These are phyloP conservation scores for Corylus heterophylla DNA, from an alignment of 306 rosid genomes.

Conservation along the genomic window DNA sequence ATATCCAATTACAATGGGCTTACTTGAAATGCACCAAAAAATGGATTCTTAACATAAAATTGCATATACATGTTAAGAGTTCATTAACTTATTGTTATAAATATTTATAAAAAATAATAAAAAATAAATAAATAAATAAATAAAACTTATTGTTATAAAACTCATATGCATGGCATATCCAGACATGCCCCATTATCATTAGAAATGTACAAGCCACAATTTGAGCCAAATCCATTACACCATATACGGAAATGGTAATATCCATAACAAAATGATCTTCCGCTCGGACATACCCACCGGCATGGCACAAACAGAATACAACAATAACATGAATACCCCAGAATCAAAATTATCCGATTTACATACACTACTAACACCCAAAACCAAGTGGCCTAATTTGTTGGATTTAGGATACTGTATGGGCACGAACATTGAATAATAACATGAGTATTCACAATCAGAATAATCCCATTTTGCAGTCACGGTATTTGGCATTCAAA, in stretches of 20 bases:
- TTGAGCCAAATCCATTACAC: not conserved
- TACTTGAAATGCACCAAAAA: not conserved
- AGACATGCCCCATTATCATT: not conserved
- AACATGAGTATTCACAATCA: not conserved
- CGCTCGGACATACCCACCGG: not conserved
- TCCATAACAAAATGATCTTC: not conserved
- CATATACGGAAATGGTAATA: not conserved
- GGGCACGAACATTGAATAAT: not conserved
- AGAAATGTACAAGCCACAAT: not conserved
- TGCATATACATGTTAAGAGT: not conserved
- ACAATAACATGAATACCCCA: not conserved
- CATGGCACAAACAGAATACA: not conserved
- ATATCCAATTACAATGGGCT: not conserved
- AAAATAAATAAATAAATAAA: too few species aligned
- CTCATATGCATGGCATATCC: not conserved
- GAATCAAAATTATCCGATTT: not conserved
- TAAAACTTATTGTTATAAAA: not conserved
- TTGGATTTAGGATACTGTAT: not conserved
- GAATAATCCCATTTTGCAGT: not conserved
- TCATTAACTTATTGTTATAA: not conserved
- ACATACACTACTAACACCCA: not conserved
- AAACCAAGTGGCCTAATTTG: not conserved
- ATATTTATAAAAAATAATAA: too few species aligned
- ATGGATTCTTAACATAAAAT: not conserved
- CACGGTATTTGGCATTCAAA: not conserved